Evolutionary conservation across 345 rosid genomes (phyloP).

Genomic region (Garcia nutans): DNA sequence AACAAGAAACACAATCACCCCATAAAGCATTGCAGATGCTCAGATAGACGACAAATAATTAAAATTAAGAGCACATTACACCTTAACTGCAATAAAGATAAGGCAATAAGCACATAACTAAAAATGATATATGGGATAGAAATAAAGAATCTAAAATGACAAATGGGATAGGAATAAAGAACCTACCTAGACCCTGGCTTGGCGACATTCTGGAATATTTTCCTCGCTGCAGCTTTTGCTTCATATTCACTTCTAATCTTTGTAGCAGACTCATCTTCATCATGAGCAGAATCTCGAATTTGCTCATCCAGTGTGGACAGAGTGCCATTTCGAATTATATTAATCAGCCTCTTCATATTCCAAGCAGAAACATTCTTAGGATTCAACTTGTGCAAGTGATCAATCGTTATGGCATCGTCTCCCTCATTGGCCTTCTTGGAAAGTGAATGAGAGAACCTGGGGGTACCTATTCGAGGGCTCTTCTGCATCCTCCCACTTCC

Average conservation of each 20-base stretch:
- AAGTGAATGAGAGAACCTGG: conserved; percentile 23
- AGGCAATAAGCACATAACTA: neutral
- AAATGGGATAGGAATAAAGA: neutral
- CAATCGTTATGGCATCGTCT: conserved; percentile 27
- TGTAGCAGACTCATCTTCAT: conserved; percentile 31
- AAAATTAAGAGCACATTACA: neutral
- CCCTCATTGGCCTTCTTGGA: conserved; percentile 20
- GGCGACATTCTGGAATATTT: conserved; percentile 35
- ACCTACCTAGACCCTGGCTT: conserved; percentile 30
- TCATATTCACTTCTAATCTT: conserved; percentile 33
- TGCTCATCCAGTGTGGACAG: conserved; percentile 32
- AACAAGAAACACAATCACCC: neutral
- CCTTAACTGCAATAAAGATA: neutral
- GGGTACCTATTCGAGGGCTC: conserved; percentile 27
- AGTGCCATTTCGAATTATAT: conserved; percentile 31
- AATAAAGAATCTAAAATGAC: neutral
- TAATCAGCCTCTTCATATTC: conserved; percentile 41
- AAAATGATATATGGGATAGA: neutral
- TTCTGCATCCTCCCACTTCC: conserved; percentile 32
- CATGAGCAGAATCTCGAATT: conserved; percentile 15
- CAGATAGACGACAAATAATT: neutral
- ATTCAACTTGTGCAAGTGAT: conserved; percentile 34
- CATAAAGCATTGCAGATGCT: neutral
- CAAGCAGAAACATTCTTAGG: conserved; percentile 36
- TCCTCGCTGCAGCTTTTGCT: conserved; percentile 35